Evolutionary conservation across 371 early-diverging fungal genomes (phyloP), one percentile per base, ranked within the genome.

Genomic region (Lichtheimia ramosa): DNA sequence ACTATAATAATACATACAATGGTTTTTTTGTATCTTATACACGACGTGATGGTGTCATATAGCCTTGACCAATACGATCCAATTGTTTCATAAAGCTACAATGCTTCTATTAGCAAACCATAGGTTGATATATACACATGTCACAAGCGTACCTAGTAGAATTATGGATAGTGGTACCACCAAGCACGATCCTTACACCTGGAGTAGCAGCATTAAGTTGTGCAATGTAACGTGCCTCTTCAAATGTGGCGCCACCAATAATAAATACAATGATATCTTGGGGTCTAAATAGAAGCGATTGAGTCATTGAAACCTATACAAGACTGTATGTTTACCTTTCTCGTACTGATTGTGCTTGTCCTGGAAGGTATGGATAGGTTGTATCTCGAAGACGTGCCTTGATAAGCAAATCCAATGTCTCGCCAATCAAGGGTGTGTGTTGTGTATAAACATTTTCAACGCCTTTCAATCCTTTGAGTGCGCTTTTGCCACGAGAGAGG

Each of bases 381-480:
- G 84, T 71, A 24, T 91, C 91, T 58, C 83, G 88, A n/a, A 93
- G 74, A 48, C 85, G 84, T 14, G 93, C 94, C 65, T 94, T 95
- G 49, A 92, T 70, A 49, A 93, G 60, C 41, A 82, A 73, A 59
- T 93, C 89, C 23, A 98, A 48, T 25, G 87, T 90, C 34, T 89
- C 87, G 0, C 84, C 87, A 48, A 97, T 61, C 7, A 85, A 83
- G 8, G 98, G 96, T n/a, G 83, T 83, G 69, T 98, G 98, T 66
- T 96, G 96, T 10, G 97, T 97, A 71, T 96, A 98, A 12, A 98
- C 97, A 64, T 97, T 97, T 59, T 97, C 98, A n/a, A 95, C 95
- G 3, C 97, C 99, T 75, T 92, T 92, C 39, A 95, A 68, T 15
- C 95, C 95, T 58, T 92, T 93, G 56, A 95, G 83, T 7, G 89